Conservation (phyloP, 208 protist species). For the Trypanosoma platydactyli region DNA sequence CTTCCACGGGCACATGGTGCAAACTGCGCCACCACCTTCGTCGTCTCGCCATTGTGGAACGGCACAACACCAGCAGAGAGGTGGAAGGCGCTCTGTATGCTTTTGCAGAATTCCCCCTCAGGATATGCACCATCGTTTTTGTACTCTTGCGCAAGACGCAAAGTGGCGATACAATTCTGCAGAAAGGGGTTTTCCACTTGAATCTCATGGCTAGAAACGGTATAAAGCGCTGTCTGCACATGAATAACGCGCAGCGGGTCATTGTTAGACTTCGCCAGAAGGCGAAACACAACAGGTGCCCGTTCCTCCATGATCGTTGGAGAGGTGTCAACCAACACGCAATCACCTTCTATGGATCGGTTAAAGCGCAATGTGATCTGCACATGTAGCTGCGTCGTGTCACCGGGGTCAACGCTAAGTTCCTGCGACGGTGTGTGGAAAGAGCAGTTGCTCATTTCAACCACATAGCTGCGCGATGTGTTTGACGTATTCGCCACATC, state of each 20-base stretch:
- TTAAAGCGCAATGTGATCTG: slow-evolving; percentile 72
- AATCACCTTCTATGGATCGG: slow-evolving; percentile 50
- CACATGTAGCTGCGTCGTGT: slow-evolving; percentile 49
- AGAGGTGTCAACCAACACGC: slow-evolving; percentile 66
- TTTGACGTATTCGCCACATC: slow-evolving; percentile 78
- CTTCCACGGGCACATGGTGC: slow-evolving; percentile 74
- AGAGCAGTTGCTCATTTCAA: slow-evolving; percentile 56
- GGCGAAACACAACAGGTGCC: slow-evolving; percentile 65
- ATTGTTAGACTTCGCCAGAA: slow-evolving; percentile 60
- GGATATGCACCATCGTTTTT: slow-evolving; percentile 35
- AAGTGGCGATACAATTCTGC: slow-evolving; percentile 69
- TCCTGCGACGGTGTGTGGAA: slow-evolving; percentile 61
- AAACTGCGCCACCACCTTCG: slow-evolving; percentile 77
- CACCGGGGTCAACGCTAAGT: slow-evolving; percentile 62
- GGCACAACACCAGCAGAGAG: slow-evolving; percentile 68
- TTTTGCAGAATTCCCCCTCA: slow-evolving; percentile 39
- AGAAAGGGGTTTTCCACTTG: slow-evolving; percentile 82
- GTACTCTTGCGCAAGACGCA: slow-evolving; percentile 75
- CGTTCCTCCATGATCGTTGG: slow-evolving; percentile 49
- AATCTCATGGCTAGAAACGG: slow-evolving; percentile 63
- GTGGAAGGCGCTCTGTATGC: slow-evolving; percentile 63
- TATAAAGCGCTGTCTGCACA: slow-evolving; percentile 80
- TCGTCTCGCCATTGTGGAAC: slow-evolving; percentile 61
- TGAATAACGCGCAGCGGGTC: slow-evolving; percentile 68
- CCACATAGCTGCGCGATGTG: slow-evolving; percentile 63